These are phyloP conservation scores for Podospora pseudocomata DNA, from an alignment of 495 filamentous ascomycete species.

Conservation along the genomic window DNA sequence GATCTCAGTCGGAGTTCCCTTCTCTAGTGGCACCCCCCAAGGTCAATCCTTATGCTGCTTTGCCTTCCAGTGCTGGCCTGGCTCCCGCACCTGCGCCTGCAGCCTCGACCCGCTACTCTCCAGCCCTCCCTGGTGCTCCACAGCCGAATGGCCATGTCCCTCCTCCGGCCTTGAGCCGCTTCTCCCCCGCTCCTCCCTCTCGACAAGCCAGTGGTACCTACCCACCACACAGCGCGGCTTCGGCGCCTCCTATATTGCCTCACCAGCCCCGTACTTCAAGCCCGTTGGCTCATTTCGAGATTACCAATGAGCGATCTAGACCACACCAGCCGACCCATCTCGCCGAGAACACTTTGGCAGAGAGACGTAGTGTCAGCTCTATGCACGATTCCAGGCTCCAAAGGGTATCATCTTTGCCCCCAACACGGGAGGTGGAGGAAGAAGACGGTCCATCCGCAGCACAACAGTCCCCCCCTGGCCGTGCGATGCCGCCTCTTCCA, in stretches of 20 bases:
- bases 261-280: conserved; percentile 85
- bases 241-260: conserved; percentile 50
- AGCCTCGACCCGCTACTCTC: conserved; percentile 54
- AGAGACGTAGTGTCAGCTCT: conserved; percentile 46
- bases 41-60: conserved; percentile 59
- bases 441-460: conserved; percentile 36
- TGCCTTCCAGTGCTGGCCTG: conserved; percentile 39
- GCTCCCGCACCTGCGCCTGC: conserved; percentile 42
- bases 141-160: conserved; percentile 28
- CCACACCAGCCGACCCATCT: conserved; percentile 29
- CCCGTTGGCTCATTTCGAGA: conserved; percentile 67
- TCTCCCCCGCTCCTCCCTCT: conserved; percentile 51
- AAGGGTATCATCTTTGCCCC: conserved; percentile 47
- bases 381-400: conserved; percentile 45
- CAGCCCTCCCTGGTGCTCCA: conserved; percentile 50
- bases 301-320: conserved; percentile 42
- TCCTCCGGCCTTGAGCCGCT: conserved; percentile 44
- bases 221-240: conserved; percentile 36
- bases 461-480: conserved; percentile 22
- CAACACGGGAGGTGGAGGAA: conserved; percentile 53
- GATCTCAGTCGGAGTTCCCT: conserved; percentile 28
- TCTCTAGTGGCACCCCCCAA: conserved; percentile 53
- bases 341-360: conserved; percentile 31
- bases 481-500: conserved; percentile 14
- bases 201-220: conserved; percentile 40